Evolutionary conservation across 2,329 filamentous ascomycete genomes (phyloP), one percentile per base, ranked within the genome.

Genomic region (Blumeria hordei): DNA sequence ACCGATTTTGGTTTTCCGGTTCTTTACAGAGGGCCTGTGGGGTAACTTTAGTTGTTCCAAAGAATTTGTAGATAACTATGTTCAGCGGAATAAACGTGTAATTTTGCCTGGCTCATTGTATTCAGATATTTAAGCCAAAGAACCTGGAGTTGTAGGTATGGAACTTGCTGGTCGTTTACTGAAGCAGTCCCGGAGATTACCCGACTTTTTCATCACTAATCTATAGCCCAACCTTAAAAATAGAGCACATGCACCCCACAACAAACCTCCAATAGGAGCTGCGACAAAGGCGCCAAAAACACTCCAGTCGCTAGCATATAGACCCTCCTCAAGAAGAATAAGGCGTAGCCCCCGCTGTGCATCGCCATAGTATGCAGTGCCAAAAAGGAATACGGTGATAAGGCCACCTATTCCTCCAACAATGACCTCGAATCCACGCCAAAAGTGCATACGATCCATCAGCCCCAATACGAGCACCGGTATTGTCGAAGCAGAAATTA

Each of bases 201-300:
- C 49, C 11, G 21, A 14, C 12, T 18, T 34, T 14, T 32, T 52
- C 21, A 9, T 37, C 10, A 34, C 32, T 36, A 52, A n/a, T 52
- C 16, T 37, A 47, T 45, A 54, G n/a, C 37, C 47, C 18, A 45
- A 18, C 21, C 85, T 74, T 44, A 80, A 61, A 12, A 62, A 72
- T 37, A 84, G 73, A 5, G 81, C 83, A 1, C 71, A 74, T 44
- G 80, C 73, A 0, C 78, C 83, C 75, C 81, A 88, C 36, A 88
- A 67, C 16, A 90, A 63, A 21, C 83, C 83, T 1, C 85, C 85
- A 1, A 88, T 68, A 0, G 85, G 85, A 0, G 85, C 85, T 9
- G 82, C 83, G 4, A 90, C 80, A 62, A 90, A 92, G 4, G 85
- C 84, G 61, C 85, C 85, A 66, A 92, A 92, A 1, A 76, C 83